Conservation (phyloP, 345 rosid genomes). For the Anastatica hierochuntica region DNA sequence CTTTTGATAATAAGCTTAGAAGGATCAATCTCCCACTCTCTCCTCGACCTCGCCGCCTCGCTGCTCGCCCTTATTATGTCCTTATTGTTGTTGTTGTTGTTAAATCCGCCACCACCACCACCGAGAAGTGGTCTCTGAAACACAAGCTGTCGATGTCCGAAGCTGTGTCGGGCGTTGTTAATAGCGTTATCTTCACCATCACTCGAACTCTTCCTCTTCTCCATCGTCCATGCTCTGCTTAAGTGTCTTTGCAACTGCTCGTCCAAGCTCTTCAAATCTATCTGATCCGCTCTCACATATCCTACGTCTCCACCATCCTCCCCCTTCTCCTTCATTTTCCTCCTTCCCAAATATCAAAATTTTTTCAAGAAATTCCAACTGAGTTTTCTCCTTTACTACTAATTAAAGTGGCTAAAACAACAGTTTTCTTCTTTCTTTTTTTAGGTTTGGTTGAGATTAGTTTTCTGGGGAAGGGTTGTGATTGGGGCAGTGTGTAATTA, state of each 20-base stretch:
- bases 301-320: slow-evolving; percentile 71
- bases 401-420: too few species aligned
- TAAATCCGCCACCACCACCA: neutral
- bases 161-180: too few species aligned
- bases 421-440: neutral
- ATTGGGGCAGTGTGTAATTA: too few species aligned
- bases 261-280: slow-evolving; percentile 91
- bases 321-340: too few species aligned
- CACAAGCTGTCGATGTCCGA: too few species aligned
- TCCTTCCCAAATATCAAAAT: too few species aligned
- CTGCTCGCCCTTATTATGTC: too few species aligned
- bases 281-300: slow-evolving; percentile 92
- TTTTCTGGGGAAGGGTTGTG: neutral
- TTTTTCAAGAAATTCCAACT: too few species aligned
- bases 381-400: too few species aligned
- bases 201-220: slow-evolving; percentile 43
- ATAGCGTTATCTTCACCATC: slow-evolving; percentile 28
- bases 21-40: slow-evolving; percentile 97
- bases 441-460: neutral
- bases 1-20: slow-evolving; percentile 70
- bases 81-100: too few species aligned
- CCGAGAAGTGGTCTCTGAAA: too few species aligned
- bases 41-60: slow-evolving; percentile 23
- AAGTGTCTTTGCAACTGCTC: slow-evolving; percentile 89
- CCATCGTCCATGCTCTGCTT: slow-evolving; percentile 57